Base-by-base conservation (phyloP, 164 flowering plant species). In the Aristolochia fimbriata region DNA sequence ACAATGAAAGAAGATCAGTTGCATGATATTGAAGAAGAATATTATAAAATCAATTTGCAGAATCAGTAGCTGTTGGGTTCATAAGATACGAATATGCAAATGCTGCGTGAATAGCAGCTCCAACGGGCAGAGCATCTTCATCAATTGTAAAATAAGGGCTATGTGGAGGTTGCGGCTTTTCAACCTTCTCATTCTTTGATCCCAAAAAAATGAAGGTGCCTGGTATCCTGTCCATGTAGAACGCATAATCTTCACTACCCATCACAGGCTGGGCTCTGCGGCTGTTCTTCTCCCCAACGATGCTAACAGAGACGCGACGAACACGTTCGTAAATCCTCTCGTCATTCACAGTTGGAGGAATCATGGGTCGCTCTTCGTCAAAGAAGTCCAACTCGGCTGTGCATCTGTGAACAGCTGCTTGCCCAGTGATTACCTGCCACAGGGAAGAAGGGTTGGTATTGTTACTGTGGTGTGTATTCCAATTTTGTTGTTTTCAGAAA, bases 201-300 rank as follows among this genome's bases (percentile, higher is more conserved):
- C 93, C 93, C 17, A 86, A 37, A 3, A 82, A 54, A 17, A 78
- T 60, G 31, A 80, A 78, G 27, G 75, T 56, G 15, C 87, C 93
- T 0, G 86, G 84, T 13, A 86, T 69, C 30, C 68, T 60, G 25
- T 86, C 81, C 23, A 66, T 52, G 67, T 73, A 86, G 69, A 83
- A 80, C 15, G 89, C 77, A 56, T 83, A 86, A 65, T 86, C 93
- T 61, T 86, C 93, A 50, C 81, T 74, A 9, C 87, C 87, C 79
- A 77, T 82, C 51, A 62, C 55, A 37, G 17, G 41, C 0, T 70
- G 80, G 46, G 80, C 64, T 21, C 56, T 7, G 30, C 41, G 22
- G 7, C 60, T 47, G 68, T 78, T 79, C 10, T 69, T 62, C 33
- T 68, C 74, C 20, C 91, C 88, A 22, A 85, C 48, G 2, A 83